Evolutionary conservation across 192 early-diverging fungal species (phyloP).

Genomic region (Podila minutissima): DNA sequence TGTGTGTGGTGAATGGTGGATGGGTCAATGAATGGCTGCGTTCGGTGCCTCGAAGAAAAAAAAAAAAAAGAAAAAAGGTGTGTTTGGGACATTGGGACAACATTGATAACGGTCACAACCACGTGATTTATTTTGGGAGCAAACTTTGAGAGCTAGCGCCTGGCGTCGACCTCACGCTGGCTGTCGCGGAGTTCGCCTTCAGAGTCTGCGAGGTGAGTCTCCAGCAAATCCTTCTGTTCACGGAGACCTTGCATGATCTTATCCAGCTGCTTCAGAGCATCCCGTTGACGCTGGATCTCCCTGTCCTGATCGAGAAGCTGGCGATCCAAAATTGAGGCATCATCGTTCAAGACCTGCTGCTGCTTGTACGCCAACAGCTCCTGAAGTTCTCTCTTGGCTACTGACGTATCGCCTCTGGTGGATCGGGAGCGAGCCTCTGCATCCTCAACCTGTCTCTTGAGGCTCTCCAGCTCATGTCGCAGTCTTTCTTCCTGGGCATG

Average conservation of each 20-base stretch:
- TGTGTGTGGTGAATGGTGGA: no score
- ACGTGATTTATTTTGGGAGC: no score
- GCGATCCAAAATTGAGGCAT: constrained; percentile 54
- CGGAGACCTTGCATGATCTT: constrained; percentile 60
- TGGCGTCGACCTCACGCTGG: constrained; percentile 1
- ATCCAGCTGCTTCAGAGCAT: constrained; percentile 55
- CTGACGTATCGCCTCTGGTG: constrained; percentile 29
- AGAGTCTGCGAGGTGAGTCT: constrained; percentile 57
- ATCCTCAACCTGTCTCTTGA: constrained; percentile 59
- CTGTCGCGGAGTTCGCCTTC: constrained; percentile 58
- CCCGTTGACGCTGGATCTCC: constrained; percentile 60
- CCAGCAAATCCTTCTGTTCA: constrained; percentile 55
- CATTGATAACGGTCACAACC: no score
- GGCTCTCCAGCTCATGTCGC: constrained; percentile 54
- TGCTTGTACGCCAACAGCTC: constrained; percentile 65
- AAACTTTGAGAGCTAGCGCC: no score
- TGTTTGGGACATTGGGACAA: no score
- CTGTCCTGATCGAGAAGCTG: constrained; percentile 55
- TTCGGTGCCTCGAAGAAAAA: no score
- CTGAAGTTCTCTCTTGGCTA: constrained; percentile 54
- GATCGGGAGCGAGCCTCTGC: constrained; percentile 50
- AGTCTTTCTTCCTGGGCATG: constrained; percentile 58
- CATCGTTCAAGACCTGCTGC: constrained; percentile 58
- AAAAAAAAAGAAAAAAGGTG: no score
- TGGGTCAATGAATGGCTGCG: no score